These are phyloP conservation scores for Striga asiatica DNA, from an alignment of 257 asterid species.

Conservation along the genomic window DNA sequence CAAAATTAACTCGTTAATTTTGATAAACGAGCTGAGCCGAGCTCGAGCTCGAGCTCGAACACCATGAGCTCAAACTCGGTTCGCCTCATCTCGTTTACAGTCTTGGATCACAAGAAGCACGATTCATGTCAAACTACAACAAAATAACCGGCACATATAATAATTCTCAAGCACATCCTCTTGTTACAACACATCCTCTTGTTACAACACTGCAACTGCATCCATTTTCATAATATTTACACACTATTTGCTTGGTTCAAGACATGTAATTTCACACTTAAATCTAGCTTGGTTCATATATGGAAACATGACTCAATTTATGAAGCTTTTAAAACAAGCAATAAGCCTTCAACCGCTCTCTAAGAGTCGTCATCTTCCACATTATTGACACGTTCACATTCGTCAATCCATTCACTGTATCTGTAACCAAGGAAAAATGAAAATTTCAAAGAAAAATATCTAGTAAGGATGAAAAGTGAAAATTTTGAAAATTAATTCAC, in stretches of 20 bases:
- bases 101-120: too few species aligned
- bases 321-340: too few species aligned
- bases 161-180: too few species aligned
- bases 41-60: too few species aligned
- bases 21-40: too few species aligned
- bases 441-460: background rate
- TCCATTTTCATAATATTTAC: background rate
- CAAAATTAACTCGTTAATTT: too few species aligned
- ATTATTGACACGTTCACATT: slow-evolving; percentile 24
- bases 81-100: too few species aligned
- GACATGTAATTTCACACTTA: background rate
- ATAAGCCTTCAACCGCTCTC: background rate
- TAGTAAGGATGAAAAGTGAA: background rate
- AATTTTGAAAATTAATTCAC: slow-evolving; percentile 10
- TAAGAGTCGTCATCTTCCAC: background rate
- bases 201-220: background rate
- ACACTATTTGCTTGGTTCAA: background rate
- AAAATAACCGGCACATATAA: too few species aligned
- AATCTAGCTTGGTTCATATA: too few species aligned
- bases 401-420: slow-evolving; percentile 96
- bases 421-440: slow-evolving; percentile 19
- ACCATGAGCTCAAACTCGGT: too few species aligned
- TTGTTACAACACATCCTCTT: background rate
- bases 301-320: too few species aligned
- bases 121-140: too few species aligned